A percentile compares a stretch with the other conserved stretches of the same genome.
Conservation (phyloP, 1,284 basidiomycete genomes). For the Salmacisia buchloeana region DNA sequence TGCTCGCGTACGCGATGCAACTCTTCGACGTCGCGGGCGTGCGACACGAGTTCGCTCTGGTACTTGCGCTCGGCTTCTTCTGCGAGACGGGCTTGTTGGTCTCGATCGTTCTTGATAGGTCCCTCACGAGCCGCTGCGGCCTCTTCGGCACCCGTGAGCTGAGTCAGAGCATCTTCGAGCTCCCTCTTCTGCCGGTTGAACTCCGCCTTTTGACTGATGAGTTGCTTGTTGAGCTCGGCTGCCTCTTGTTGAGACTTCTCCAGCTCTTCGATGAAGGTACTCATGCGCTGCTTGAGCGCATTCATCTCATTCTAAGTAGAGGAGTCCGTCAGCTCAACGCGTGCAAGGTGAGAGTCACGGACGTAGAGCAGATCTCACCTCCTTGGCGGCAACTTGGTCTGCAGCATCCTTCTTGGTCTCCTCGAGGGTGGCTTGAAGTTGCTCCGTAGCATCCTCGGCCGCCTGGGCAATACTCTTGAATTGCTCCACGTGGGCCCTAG, state of each 20-base stretch:
- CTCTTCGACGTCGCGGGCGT: constrained; percentile 66
- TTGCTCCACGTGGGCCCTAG: constrained; percentile 69
- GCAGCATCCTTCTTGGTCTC: constrained; percentile 57
- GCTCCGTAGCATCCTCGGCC: constrained; percentile 68
- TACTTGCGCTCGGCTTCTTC: constrained; percentile 77
- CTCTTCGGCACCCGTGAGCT: constrained; percentile 40
- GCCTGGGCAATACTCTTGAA: constrained; percentile 77
- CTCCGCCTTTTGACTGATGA: constrained; percentile 59
- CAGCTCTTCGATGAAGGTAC: constrained; percentile 60
- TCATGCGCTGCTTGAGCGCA: constrained; percentile 63
- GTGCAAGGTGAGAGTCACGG: not conserved
- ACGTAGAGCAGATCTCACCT: constrained; percentile 56
- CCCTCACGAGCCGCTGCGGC: constrained; percentile 59
- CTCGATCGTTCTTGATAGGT: constrained; percentile 42
- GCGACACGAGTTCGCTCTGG: constrained; percentile 70
- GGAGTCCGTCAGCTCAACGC: constrained; percentile 51
- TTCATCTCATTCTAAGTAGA: constrained; percentile 61
- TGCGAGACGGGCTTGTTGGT: constrained; percentile 63
- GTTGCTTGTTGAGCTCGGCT: constrained; percentile 61
- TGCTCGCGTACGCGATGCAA: constrained; percentile 15
- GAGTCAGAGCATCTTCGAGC: constrained; percentile 44
- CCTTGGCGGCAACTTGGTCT: constrained; percentile 55
- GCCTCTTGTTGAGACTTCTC: constrained; percentile 57
- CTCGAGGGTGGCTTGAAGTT: constrained; percentile 67
- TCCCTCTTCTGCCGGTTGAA: constrained; percentile 62